Percentiles rank a stretch among this genome's conserved stretches.
These are phyloP conservation scores for Lagenidium sp. DNA, from an alignment of 352 stramenopile genomes.

Conservation along the genomic window DNA sequence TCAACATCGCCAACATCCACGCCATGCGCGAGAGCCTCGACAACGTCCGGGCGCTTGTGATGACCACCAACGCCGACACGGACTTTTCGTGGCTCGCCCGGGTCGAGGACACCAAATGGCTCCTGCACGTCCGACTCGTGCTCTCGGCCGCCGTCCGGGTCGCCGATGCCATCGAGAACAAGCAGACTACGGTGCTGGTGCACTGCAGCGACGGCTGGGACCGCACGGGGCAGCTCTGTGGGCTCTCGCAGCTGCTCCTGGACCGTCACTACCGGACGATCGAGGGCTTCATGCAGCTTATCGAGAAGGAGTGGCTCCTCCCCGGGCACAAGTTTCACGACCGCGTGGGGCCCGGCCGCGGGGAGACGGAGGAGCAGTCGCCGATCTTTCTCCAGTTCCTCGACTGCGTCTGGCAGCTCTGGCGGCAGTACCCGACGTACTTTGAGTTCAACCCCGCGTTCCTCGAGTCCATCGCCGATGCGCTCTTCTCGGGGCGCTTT, in stretches of 20 bases:
- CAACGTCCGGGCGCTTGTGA: slow-evolving; percentile 41
- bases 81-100: slow-evolving; percentile 50
- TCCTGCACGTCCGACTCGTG: slow-evolving; percentile 60
- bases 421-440: slow-evolving; percentile 65
- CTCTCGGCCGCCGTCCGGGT: slow-evolving; percentile 60
- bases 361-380: slow-evolving; percentile 73
- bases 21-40: slow-evolving; percentile 86
- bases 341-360: slow-evolving; percentile 53
- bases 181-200: slow-evolving; percentile 73
- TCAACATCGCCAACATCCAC: slow-evolving; percentile 93
- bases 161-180: slow-evolving; percentile 52
- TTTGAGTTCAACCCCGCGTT: slow-evolving; percentile 82
- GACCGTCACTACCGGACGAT: slow-evolving; percentile 84
- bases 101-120: slow-evolving; percentile 78
- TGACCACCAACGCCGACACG: slow-evolving; percentile 31
- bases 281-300: slow-evolving; percentile 65
- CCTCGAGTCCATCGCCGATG: slow-evolving; percentile 62
- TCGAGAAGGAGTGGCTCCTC: slow-evolving; percentile 84
- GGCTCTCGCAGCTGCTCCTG: slow-evolving; percentile 81
- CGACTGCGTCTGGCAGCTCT: slow-evolving; percentile 83
- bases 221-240: slow-evolving; percentile 80
- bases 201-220: slow-evolving; percentile 92
- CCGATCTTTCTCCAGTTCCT: slow-evolving; percentile 89
- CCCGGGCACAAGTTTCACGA: slow-evolving; percentile 88
- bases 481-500: slow-evolving; percentile 61